Conservation (phyloP, 768 basidiomycete genomes). For the Lactarius trivialis region DNA sequence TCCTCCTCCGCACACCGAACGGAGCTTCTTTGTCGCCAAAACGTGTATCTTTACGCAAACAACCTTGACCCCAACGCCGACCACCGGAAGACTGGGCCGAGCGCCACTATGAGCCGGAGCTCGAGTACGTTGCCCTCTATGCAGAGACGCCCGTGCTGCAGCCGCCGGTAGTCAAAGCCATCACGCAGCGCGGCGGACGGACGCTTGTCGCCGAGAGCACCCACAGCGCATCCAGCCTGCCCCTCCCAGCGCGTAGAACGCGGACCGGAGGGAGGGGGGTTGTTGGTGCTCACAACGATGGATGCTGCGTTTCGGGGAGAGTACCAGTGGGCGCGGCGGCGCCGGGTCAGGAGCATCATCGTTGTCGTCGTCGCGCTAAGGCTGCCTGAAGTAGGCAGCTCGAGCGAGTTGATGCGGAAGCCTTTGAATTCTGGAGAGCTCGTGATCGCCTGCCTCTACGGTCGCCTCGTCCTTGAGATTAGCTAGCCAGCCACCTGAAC, state of each 20-base stretch:
- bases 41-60: slow-evolving; percentile 28
- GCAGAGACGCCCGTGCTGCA: slow-evolving; percentile 61
- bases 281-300: slow-evolving; percentile 44
- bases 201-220: slow-evolving; percentile 33
- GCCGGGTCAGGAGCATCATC: background rate
- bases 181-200: slow-evolving; percentile 39
- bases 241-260: slow-evolving; percentile 34
- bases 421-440: slow-evolving; percentile 20
- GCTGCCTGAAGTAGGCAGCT: slow-evolving; percentile 31
- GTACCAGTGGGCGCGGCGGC: background rate
- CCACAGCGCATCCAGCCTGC: slow-evolving; percentile 31
- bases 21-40: slow-evolving; percentile 45
- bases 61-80: slow-evolving; percentile 41
- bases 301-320: slow-evolving; percentile 27
- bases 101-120: slow-evolving; percentile 41
- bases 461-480: slow-evolving; percentile 35
- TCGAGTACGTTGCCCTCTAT: slow-evolving; percentile 58
- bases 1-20: slow-evolving; percentile 47
- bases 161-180: slow-evolving; percentile 46
- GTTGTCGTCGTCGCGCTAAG: slow-evolving; percentile 9
- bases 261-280: slow-evolving; percentile 45
- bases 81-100: slow-evolving; percentile 50
- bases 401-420: slow-evolving; percentile 50
- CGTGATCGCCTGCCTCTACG: slow-evolving; percentile 29
- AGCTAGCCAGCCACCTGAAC: background rate